Evolutionary conservation across 2,329 filamentous ascomycete genomes (phyloP).

Genomic region (Aspergillus hiratsukae): DNA sequence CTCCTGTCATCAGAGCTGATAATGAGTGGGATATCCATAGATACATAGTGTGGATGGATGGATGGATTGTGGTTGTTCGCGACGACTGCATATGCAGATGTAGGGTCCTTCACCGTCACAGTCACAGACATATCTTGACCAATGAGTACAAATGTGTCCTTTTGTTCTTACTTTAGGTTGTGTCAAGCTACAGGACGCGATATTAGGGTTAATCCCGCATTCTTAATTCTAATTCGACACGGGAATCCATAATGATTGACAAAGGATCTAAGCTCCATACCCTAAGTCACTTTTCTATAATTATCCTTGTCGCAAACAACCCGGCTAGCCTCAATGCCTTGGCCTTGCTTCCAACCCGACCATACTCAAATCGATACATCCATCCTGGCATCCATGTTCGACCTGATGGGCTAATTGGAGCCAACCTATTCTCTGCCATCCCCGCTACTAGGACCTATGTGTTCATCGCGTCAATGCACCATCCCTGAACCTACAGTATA

Average conservation of each 20-base stretch:
- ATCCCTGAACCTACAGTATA: neutral
- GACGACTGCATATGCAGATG: slow-evolving; percentile 1
- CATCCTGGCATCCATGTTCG: neutral
- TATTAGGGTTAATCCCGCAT: neutral
- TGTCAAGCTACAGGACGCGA: neutral
- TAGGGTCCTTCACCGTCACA: neutral
- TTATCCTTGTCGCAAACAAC: neutral
- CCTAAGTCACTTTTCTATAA: neutral
- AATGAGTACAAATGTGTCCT: neutral
- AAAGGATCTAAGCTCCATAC: neutral
- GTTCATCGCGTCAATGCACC: neutral
- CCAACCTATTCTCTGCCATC: neutral
- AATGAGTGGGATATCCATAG: no score
- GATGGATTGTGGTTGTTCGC: neutral
- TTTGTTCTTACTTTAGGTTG: neutral
- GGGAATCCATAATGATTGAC: neutral
- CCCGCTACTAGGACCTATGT: neutral
- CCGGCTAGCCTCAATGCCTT: neutral
- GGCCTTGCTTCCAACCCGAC: neutral
- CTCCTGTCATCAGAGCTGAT: neutral
- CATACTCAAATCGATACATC: neutral
- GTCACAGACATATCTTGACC: neutral
- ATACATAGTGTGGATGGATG: neutral
- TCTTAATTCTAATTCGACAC: neutral
- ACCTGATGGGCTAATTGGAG: neutral